Base-by-base conservation (phyloP, 129 eudicot species). In the Gnaphalium uliginosum region DNA sequence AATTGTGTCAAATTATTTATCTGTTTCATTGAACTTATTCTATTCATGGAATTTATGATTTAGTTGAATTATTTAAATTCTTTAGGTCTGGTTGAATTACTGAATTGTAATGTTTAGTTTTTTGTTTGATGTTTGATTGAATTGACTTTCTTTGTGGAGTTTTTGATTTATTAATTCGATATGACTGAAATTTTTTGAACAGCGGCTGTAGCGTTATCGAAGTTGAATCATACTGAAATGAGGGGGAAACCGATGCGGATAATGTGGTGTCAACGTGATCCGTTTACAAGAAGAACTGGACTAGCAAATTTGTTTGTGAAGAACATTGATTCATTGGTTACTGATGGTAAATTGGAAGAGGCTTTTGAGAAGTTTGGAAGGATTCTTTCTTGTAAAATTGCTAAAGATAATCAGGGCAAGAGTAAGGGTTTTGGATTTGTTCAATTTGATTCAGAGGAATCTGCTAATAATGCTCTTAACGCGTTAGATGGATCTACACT, bases 391-490 rank as follows among this genome's bases (percentile, higher is more conserved):
- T 82, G 89, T 74, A 87, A 87, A 68, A 81, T 85, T 64, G 87
- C 82, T 3, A 83, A 82, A 75, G 89, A 85, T 57, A 53, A 46
- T 19, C 7, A 82, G 19, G 89, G 91, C 18, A 79, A 71, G 63
- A 84, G 86, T 51, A 87, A 82, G 82, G 86, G 91, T 46, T 87
- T 87, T 18, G 91, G 91, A 24, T 87, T 87, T 26, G 86, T 84
- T 18, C 91, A 87, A 61, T 84, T 81, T 79, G 79, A 76, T 50
- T 81, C 69, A 0, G 86, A 84, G 61, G 85, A 62, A 37, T 84
- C 89, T 1, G 86, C 89, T 68, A 60, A 76, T 43, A 48, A 78
- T 35, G 92, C 92, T 51, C 66, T 81, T 68, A 37, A 37, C 65
- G 74, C 82, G 62, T 74, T 87, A 24, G 79, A 87, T 80, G 85